A percentile compares a stretch with the other conserved stretches of the same genome.
phyloP scores from a whole-genome alignment of 257 asterid species.

The Eustoma russellianum region DNA sequence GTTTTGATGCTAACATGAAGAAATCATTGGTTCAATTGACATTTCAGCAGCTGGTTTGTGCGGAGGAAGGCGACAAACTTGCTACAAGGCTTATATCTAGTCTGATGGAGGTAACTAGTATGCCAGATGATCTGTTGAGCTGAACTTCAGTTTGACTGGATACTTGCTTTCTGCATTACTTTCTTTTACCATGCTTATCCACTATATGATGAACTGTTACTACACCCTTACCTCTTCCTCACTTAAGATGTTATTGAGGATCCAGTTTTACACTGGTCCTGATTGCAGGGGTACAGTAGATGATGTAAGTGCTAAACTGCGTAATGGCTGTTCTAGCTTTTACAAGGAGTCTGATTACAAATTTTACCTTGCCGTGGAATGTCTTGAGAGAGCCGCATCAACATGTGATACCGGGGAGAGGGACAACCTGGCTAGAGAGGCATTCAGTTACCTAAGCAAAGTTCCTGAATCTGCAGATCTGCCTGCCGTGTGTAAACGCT shows the following conservation, averaged over 20 bases:
- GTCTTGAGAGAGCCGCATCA: slow-evolving; percentile 87
- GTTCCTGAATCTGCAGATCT: slow-evolving; percentile 90
- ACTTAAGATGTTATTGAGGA: slow-evolving; percentile 21
- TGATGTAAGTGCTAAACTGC: slow-evolving; percentile 74
- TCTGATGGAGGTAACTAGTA: slow-evolving; percentile 73
- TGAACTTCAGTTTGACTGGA: background rate
- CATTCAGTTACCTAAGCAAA: slow-evolving; percentile 72
- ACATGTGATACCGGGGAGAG: slow-evolving; percentile 60
- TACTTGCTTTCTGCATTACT: background rate
- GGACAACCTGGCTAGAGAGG: slow-evolving; percentile 81
- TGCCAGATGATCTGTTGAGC: slow-evolving; percentile 3
- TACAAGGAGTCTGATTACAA: slow-evolving; percentile 87
- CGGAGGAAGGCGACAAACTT: slow-evolving; percentile 75
- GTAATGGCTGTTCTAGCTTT: slow-evolving; percentile 95
- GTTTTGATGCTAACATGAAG: slow-evolving; percentile 56
- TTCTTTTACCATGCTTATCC: background rate
- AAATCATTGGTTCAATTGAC: slow-evolving; percentile 68
- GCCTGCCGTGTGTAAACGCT: slow-evolving; percentile 82
- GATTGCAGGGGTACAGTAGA: slow-evolving; percentile 98
- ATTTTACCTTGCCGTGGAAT: slow-evolving; percentile 90
- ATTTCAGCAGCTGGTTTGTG: slow-evolving; percentile 84
- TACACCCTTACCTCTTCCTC: slow-evolving; percentile 16
- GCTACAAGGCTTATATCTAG: slow-evolving; percentile 86
- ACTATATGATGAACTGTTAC: background rate
- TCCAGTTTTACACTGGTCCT: slow-evolving; percentile 95